Conservation (phyloP, 495 filamentous ascomycete genomes). For the Penicillium egyptiacum region DNA sequence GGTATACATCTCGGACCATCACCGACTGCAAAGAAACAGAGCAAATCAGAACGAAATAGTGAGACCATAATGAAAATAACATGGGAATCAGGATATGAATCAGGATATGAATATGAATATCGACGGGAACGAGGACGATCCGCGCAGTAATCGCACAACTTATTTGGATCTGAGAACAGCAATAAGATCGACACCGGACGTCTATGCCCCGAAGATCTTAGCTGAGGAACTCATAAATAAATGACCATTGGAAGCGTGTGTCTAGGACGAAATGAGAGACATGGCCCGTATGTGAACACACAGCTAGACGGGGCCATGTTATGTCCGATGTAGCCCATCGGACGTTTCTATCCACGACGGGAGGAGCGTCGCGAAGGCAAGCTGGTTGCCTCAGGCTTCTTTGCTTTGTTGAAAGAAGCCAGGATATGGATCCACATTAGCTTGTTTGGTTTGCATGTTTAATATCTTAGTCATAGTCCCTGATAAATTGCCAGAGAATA, state of each 20-base stretch:
- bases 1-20: slow-evolving; percentile 41
- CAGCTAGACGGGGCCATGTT: neutral
- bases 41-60: neutral
- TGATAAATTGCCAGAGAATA: too few species aligned
- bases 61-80: neutral
- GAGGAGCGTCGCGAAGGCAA: slow-evolving; percentile 44
- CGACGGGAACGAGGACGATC: slow-evolving; percentile 9
- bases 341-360: slow-evolving; percentile 33
- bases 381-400: slow-evolving; percentile 23
- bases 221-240: neutral
- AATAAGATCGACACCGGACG: neutral
- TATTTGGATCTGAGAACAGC: neutral
- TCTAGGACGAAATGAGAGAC: neutral
- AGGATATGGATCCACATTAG: too few species aligned
- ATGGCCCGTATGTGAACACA: neutral
- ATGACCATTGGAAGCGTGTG: slow-evolving; percentile 1
- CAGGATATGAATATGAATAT: slow-evolving; percentile 18
- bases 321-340: neutral
- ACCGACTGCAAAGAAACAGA: slow-evolving; percentile 19
- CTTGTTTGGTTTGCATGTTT: too few species aligned
- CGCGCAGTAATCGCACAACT: neutral
- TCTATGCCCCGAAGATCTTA: neutral
- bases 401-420: too few species aligned
- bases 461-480: too few species aligned
- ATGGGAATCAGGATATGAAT: slow-evolving; percentile 16